Evolutionary conservation across 768 basidiomycete species (phyloP), one percentile per base, ranked within the genome.

Genomic region (Pleurotus pulmonarius): DNA sequence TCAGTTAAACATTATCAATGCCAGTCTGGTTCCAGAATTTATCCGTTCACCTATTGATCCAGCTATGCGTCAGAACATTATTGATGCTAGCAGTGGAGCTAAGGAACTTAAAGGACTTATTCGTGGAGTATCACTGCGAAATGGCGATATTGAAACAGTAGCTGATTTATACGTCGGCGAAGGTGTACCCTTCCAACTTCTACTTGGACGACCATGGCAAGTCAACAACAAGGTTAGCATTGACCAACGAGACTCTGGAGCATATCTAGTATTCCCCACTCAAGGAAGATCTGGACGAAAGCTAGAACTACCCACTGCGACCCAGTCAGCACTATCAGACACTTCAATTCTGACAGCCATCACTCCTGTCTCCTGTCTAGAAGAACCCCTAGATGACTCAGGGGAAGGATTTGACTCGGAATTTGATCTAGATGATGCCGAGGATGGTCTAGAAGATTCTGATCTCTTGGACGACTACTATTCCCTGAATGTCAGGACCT

Each of bases 61-160:
- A 3, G 54, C 48, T 6, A 34, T 40, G 29, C 49, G 54, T 18
- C 56, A 49, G 4, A 59, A 29, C 8, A 59, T 65, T 56, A 44
- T 37, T 15, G 63, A 68, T 41, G 64, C 63, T 4, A 68, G 65
- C 29, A 29, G 29, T 29, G 29, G 29, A 29, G 29, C 29, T 7
- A 29, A 29, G 29, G 29, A 29, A 7, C 29, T 29, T 1, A 29
- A 29, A 29, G 29, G 29, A 29, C 29, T 29, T 29, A 29, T 29
- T 29, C 29, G 29, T 29, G 29, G 29, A 29, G 29, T 29, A 29
- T 29, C 29, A 29, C 29, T 29, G 29, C 29, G 29, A 29, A 29
- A 29, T 7, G 29, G 29, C 4, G 29, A 29, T 7, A 29, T 29
- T 29, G 29, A 29, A 7, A 29, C 29, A 29, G 29, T 29, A 7